Evolutionary conservation across 805 yeast species (phyloP), one percentile per base, ranked within the genome.

Genomic region (Saccharomycopsis sp.): DNA sequence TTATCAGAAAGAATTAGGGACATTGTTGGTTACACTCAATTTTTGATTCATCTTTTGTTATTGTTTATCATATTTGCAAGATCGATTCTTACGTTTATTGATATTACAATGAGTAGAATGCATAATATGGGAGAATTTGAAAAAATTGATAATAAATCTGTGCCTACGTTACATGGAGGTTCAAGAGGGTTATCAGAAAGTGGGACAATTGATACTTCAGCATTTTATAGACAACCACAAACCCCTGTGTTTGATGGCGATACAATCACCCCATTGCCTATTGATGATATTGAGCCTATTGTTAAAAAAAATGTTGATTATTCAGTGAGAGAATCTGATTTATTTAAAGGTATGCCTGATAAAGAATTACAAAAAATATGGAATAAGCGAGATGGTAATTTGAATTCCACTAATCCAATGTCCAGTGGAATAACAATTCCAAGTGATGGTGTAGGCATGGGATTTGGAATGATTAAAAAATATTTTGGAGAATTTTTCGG

Each of bases 321-420:
- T 57, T 71, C 80, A 0, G 71, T 72, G 1, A 63, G 85, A 47
- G 85, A 79, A 55, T 79, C 76, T 1, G 85, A 79, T 56, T 52
- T 67, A 26, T 75, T 75, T 47, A 39, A 41, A 38, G 43, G 45
- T 8, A 14, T 35, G 13, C 72, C 74, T 24, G 80, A 74, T 54
- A 73, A 74, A 0, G 80, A 74, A 50, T 69, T 75, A 39, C 67
- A 66, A 51, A 65, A 64, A 14, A 59, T 75, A 32, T 75, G 81
- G 81, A 74, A 69, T 24, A 63, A 69, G 3, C 64, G 80, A 61
- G 64, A 60, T 49, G 56, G 53, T 24, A 56, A 41, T 34, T 11
- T 33, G 11, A 47, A 50, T 21, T 33, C 51, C 14, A 17, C 41
- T 6, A 48, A 48, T 26, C 51, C 51, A 14, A 48, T 48, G 51